These are phyloP conservation scores for Akanthomyces uredinophilus DNA, from an alignment of 2,329 filamentous ascomycete species.

Conservation along the genomic window DNA sequence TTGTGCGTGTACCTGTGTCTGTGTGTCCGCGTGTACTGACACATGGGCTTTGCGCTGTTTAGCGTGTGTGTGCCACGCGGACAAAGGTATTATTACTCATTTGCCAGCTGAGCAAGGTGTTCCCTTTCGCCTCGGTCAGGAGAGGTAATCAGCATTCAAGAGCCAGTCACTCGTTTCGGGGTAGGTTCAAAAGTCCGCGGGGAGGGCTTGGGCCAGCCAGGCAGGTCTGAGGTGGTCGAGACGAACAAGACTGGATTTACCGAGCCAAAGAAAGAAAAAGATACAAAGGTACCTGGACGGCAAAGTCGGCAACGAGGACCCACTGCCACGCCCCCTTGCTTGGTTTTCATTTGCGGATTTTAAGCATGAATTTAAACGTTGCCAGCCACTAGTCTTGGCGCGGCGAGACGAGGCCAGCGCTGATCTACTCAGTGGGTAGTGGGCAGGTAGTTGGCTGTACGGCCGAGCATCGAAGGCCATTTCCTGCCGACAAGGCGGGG, in stretches of 20 bases:
- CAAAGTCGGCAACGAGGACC: constrained; percentile 13
- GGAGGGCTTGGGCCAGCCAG: no score
- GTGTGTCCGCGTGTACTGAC: background rate
- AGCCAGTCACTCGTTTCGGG: no score
- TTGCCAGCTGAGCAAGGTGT: background rate
- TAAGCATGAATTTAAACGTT: constrained; percentile 50
- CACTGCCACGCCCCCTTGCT: background rate
- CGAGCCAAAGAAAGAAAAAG: background rate
- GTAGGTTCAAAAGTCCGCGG: no score
- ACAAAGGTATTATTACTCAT: background rate
- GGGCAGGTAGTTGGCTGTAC: no score
- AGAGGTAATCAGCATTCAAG: no score
- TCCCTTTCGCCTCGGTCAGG: no score
- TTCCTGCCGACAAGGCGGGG: no score
- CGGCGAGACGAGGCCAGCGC: constrained; percentile 15
- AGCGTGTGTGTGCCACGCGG: background rate
- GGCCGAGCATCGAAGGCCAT: constrained; percentile 1
- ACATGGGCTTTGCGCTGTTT: background rate
- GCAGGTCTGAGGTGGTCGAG: no score
- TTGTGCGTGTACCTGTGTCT: background rate
- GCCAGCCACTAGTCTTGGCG: constrained; percentile 41
- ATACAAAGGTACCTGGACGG: constrained; percentile 12
- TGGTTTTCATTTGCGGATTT: constrained; percentile 26
- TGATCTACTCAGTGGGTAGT: no score
- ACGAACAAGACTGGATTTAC: no score